Evolutionary conservation across 441 rosid species (phyloP), one percentile per base, ranked within the genome.

Genomic region (Corymbia calophylla): DNA sequence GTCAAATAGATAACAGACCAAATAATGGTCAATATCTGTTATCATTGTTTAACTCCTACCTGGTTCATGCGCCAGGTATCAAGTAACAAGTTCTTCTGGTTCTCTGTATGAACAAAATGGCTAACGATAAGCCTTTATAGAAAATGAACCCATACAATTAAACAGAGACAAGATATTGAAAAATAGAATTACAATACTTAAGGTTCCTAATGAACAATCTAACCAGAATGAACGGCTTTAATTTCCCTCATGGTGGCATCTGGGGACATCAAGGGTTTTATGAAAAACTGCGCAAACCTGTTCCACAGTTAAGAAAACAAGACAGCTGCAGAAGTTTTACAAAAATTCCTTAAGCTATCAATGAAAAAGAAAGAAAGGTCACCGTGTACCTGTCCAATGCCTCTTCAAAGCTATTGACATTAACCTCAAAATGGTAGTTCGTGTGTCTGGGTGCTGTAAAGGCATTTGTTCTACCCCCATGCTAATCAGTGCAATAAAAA

Each of bases 191-290:
- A 13, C 54, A 11, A 47, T 44, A 14, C 47, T 11, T 5, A 51
- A 84, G 88, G 68, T 77, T 27, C 87, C 81, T 68, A 81, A 88
- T 7, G 19, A 51, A 84, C 87, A 3, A 84, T 80, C 94, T 44
- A 88, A 98, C 99, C 99, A 93, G 99, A 98, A 93, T 97, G 99
- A 87, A 98, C 99, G 27, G 97, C 98, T 91, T 96, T 98, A 58
- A 96, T 96, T 92, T 98, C 99, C 92, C 99, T 95, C 89, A 77
- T 94, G 58, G 99, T 96, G 68, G 99, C 99, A 90, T 98, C 99
- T 81, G 98, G 95, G 58, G 99, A 95, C 98, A 98, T 95, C 92
- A 98, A 94, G 53, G 99, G 99, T 88, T 95, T 95, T 73, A 96
- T 94, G 92, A 98, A 98, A 94, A 98, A 95, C 89, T 97, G 99